Base-by-base conservation (phyloP, 768 basidiomycete genomes). In the Rhodocollybia butyracea region DNA sequence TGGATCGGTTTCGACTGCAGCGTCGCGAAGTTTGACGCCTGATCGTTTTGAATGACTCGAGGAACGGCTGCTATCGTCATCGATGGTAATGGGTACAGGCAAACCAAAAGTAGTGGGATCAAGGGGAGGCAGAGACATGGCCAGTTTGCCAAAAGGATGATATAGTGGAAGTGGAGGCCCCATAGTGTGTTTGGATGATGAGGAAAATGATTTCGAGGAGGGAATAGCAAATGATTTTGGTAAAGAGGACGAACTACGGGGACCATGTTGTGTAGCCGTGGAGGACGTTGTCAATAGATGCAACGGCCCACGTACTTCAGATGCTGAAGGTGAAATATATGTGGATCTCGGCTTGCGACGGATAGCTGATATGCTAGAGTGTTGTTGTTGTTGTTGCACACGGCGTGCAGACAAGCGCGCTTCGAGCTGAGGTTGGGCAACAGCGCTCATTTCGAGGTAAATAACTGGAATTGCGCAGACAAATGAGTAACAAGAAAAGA, bases 111-210 rank as follows among this genome's bases (percentile, higher is more conserved):
- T 63, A 17, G 73, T 68, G 7, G 85, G 80, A 64, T 86, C 81
- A 46, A 88, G 76, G 54, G 80, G 80, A 3, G 85, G 85, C 53
- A 86, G 76, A 6, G 86, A 87, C 63, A 81, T 75, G 36, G 86
- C 86, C 36, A 88, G 73, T 10, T 68, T 66, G 2, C 85, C 86
- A 30, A 82, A 70, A 26, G 87, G 87, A 63, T 88, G 87, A 63
- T 88, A 88, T 42, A 89, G 68, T 21, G 87, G 85, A 36, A 88
- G 73, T 26, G 77, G 72, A 4, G 77, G 72, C 7, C 60, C 63
- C 60, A 71, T 68, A 51, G 67, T 62, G 56, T 21, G 27, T 24
- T 39, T 38, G 1, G 24, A 30, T 21, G 34, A 29, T 13, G 34
- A 15, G n/a, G 27, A 19, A n/a, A 30, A 22, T 3, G 50, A 17